phyloP scores from a whole-genome alignment of 1,284 basidiomycete species.

The Boletus smithii region DNA sequence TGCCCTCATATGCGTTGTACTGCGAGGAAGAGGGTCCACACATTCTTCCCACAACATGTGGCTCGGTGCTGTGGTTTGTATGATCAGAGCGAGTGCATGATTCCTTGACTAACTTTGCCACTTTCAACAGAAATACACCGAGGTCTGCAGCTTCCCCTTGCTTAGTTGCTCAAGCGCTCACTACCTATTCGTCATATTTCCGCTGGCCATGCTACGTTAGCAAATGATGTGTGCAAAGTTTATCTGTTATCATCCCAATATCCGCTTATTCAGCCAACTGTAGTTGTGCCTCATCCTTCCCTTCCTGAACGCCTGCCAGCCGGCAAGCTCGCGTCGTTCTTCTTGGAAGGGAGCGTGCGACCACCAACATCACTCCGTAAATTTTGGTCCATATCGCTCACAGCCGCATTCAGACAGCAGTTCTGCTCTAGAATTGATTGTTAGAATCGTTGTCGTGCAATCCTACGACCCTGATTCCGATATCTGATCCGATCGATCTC shows the following conservation, averaged over 20 bases:
- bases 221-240: too few relatives aligned
- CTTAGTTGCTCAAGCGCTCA: too few relatives aligned
- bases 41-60: too few relatives aligned
- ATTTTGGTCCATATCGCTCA: neutral
- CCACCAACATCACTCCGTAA: neutral
- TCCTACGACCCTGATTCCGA: slow-evolving; percentile 4
- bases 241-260: slow-evolving; percentile 9
- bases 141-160: too few relatives aligned
- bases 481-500: slow-evolving; percentile 25
- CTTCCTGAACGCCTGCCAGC: neutral
- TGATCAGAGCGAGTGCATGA: neutral
- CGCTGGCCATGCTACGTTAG: too few relatives aligned
- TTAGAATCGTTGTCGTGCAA: neutral
- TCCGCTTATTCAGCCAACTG: neutral
- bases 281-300: neutral
- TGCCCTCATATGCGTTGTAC: neutral
- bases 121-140: too few relatives aligned
- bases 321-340: neutral
- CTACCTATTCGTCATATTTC: too few relatives aligned
- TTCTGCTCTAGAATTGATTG: neutral
- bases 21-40: neutral
- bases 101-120: too few relatives aligned
- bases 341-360: neutral
- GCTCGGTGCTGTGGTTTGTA: neutral
- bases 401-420: neutral